These are phyloP conservation scores for Plasmodium blacklocki DNA, from an alignment of 169 alveolate genomes.

Conservation along the genomic window DNA sequence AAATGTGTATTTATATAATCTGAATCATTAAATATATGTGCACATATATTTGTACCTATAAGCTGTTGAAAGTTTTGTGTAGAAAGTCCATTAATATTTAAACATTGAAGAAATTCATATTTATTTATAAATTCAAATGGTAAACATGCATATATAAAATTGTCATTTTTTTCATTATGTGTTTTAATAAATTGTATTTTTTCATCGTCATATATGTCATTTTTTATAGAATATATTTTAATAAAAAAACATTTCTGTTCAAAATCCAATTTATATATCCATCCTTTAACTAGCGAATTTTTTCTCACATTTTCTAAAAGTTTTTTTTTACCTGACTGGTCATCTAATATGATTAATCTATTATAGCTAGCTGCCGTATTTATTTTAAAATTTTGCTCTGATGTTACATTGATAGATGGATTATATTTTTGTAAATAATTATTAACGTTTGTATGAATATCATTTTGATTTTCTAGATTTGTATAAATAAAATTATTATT, in stretches of 20 bases:
- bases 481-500: too few relatives aligned
- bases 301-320: slow-evolving; percentile 32
- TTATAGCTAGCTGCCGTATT: slow-evolving; percentile 13
- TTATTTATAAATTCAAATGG: slow-evolving; percentile 62
- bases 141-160: slow-evolving; percentile 36
- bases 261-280: slow-evolving; percentile 63
- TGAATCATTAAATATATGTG: slow-evolving; percentile 20
- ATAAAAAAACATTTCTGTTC: slow-evolving; percentile 35
- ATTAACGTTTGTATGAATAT: too few relatives aligned
- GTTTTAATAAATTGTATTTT: not conserved
- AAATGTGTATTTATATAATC: slow-evolving; percentile 30
- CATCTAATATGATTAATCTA: slow-evolving; percentile 49
- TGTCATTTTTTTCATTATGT: not conserved
- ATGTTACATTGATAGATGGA: too few relatives aligned
- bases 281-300: slow-evolving; percentile 65
- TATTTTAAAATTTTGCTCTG: not conserved
- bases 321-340: slow-evolving; percentile 22
- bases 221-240: slow-evolving; percentile 27
- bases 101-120: slow-evolving; percentile 40
- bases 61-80: slow-evolving; percentile 13
- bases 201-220: slow-evolving; percentile 1
- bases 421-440: too few relatives aligned
- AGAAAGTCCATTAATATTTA: slow-evolving; percentile 26
- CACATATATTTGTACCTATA: slow-evolving; percentile 42
- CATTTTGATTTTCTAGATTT: too few relatives aligned